Percentiles rank a stretch among this genome's conserved stretches.
These are phyloP conservation scores for Prunus mongolica DNA, from an alignment of 306 rosid species.

Conservation along the genomic window DNA sequence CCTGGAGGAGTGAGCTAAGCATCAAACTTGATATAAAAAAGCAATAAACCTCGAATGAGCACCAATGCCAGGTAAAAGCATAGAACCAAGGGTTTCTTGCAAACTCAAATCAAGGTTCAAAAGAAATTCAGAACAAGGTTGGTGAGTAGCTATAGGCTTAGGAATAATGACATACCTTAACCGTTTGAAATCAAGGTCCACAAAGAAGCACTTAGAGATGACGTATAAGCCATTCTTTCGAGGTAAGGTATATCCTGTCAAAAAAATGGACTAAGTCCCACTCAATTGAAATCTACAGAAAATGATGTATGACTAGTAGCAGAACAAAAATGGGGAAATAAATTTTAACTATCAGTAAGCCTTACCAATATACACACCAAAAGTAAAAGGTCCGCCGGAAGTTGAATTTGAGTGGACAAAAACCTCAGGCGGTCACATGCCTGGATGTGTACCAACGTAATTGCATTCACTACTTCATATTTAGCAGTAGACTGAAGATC, in stretches of 20 bases:
- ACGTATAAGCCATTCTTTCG: background rate
- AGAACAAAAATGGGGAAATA: background rate
- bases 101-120: background rate
- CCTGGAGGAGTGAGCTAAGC: background rate
- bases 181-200: slow-evolving; percentile 9
- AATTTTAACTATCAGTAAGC: slow-evolving; percentile 17
- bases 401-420: slow-evolving; percentile 12
- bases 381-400: slow-evolving; percentile 13
- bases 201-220: slow-evolving; percentile 6
- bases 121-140: background rate
- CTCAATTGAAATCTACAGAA: slow-evolving; percentile 10
- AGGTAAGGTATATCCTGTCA: slow-evolving; percentile 1
- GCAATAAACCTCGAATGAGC: background rate
- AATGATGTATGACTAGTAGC: background rate
- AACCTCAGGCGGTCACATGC: slow-evolving; percentile 9
- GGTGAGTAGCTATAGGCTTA: background rate
- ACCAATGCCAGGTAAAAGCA: background rate
- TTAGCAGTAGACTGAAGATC: slow-evolving; percentile 32
- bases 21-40: background rate
- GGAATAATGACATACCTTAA: slow-evolving; percentile 19
- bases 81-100: background rate
- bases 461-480: slow-evolving; percentile 21
- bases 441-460: slow-evolving; percentile 17
- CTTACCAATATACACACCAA: background rate
- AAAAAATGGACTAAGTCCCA: slow-evolving; percentile 15